Evolutionary conservation across 169 alveolate species (phyloP).

Genomic region (Eimeria necatrix): DNA sequence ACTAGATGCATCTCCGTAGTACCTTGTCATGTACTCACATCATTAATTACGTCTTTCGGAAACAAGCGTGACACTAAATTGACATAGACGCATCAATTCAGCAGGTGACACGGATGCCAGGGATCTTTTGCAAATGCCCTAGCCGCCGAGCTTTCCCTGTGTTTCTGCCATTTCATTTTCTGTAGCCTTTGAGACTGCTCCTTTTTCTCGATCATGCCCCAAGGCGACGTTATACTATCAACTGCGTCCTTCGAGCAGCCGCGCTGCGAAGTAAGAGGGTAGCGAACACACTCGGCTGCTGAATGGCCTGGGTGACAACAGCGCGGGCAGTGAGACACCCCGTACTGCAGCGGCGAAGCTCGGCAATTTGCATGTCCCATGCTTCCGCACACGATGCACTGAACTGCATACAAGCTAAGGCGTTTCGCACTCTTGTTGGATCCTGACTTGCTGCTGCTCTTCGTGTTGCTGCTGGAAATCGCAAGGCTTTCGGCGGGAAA

Average conservation of each 20-base stretch:
- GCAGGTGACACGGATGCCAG: conserved; percentile 60
- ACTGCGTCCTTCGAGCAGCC: neutral
- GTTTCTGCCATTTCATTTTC: conserved; percentile 44
- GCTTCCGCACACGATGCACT: conserved; percentile 52
- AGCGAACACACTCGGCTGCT: conserved; percentile 33
- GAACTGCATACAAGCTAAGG: neutral
- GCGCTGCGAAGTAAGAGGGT: neutral
- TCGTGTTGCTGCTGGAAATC: neutral
- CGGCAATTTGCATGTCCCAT: conserved; percentile 64
- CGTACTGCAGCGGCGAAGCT: neutral
- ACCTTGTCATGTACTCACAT: too few relatives aligned
- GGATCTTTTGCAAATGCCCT: conserved; percentile 66
- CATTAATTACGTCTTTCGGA: too few relatives aligned
- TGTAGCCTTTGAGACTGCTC: neutral
- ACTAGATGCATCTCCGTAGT: too few relatives aligned
- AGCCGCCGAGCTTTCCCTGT: neutral
- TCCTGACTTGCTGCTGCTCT: neutral
- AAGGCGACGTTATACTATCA: neutral
- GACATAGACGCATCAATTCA: neutral
- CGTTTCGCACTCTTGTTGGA: neutral
- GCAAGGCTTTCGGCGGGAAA: neutral
- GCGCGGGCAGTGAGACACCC: conserved; percentile 40
- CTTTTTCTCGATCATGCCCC: conserved; percentile 2
- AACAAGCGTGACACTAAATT: neutral
- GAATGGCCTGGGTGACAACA: conserved; percentile 50